These are phyloP conservation scores for Yarrowia alimentaria DNA, from an alignment of 805 yeast species.

Conservation along the genomic window DNA sequence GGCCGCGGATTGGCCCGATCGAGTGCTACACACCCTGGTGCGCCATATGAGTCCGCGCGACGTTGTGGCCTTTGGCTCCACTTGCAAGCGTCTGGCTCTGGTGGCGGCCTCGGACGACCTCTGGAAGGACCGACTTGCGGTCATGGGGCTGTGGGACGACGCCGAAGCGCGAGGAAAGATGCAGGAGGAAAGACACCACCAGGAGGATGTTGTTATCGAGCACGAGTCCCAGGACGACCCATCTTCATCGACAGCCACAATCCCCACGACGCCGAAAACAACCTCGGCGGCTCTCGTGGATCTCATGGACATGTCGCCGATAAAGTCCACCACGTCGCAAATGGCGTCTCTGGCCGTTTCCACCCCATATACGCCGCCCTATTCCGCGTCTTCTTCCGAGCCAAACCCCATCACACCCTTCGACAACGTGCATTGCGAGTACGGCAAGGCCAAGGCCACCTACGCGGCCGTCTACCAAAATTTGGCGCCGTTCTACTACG, in stretches of 20 bases:
- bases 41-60: constrained; percentile 4
- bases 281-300: too few relatives aligned
- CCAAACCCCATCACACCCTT: constrained; percentile 29
- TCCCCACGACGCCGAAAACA: too few relatives aligned
- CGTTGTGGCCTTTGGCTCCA: not conserved
- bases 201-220: too few relatives aligned
- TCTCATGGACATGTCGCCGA: too few relatives aligned
- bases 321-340: too few relatives aligned
- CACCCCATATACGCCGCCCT: not conserved
- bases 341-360: too few relatives aligned
- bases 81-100: constrained; percentile 1
- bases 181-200: not conserved
- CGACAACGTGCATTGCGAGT: constrained; percentile 28
- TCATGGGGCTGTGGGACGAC: constrained; percentile 38
- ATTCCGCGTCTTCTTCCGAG: not conserved
- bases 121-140: constrained; percentile 43
- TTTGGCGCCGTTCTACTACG: constrained; percentile 48
- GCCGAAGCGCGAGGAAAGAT: constrained; percentile 7
- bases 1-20: constrained; percentile 25
- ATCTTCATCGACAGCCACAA: too few relatives aligned
- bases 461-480: constrained; percentile 40
- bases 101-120: constrained; percentile 31
- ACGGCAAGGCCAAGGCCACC: constrained; percentile 30
- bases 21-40: constrained; percentile 10
- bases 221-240: too few relatives aligned